Evolutionary conservation across 176 grass and related monocot genomes (phyloP), one percentile per base, ranked within the genome.

Genomic region (Hsuehochloa calcarea): DNA sequence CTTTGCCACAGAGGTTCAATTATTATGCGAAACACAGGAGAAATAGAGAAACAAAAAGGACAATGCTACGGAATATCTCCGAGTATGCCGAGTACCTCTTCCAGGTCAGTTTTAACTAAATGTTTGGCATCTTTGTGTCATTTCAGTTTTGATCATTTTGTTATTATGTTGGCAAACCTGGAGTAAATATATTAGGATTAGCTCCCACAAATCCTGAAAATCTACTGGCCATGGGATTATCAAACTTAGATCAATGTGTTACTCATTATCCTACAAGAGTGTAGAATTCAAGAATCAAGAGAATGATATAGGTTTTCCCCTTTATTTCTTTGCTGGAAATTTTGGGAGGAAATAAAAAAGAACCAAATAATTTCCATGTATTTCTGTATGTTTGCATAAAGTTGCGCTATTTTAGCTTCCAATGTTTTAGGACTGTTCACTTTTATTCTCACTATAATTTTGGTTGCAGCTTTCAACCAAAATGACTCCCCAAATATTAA

Each of bases 1-100:
- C 58, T 76, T 67, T 91, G 39, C 44, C 71, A 38, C 85, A 95
- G 93, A 90, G 89, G 84, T 98, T 98, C 85, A 95, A 84, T 82
- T 85, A 83, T 80, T 93, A 95, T 63, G 84, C 3, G 16, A 56
- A 56, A 56, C 83, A 73, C 75, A 93, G 77, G 78, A 92, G 64
- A 88, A 93, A 97, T 68, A 91, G 73, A 69, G 93, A 95, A 84
- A 90, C 89, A 71, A 90, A 90, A 87, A 89, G 80, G 83, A 80
- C 83, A 7, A 60, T 92, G 79, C 54, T 98, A 64, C 61, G 55
- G 62, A 92, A 94, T 84, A 82, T 95, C 52, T 89, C 89, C 4
- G 88, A 95, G 13, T 98, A 98, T 82, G 96, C 91, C 0, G 85
- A 95, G 55, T 79, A 85, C 49, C 89, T 98, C 78, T 92, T 95